Evolutionary conservation across 2,329 filamentous ascomycete species (phyloP).

Genomic region (Exserohilum turcica): DNA sequence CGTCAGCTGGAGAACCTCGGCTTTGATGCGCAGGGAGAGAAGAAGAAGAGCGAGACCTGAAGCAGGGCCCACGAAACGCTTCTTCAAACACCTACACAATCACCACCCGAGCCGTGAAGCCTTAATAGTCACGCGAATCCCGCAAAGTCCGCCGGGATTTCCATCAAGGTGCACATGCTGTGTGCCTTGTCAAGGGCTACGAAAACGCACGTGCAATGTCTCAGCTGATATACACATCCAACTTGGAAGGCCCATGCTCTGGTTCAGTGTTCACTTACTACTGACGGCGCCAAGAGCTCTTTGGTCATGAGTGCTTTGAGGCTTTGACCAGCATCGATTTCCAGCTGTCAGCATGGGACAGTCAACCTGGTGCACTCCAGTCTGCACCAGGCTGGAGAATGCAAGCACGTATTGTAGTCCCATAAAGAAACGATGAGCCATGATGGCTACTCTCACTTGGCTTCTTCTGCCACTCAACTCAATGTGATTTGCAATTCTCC

Average conservation of each 20-base stretch:
- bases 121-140: neutral
- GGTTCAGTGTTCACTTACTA: neutral
- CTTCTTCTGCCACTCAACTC: too few relatives aligned
- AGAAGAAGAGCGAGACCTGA: conserved; percentile 57
- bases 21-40: conserved; percentile 78
- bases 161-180: neutral
- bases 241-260: neutral
- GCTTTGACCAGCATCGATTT: neutral
- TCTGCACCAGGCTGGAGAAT: neutral
- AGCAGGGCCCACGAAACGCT: neutral
- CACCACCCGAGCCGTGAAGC: neutral
- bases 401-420: neutral
- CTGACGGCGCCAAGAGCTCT: neutral
- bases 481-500: neutral
- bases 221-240: neutral
- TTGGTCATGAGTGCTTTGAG: neutral
- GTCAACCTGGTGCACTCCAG: neutral
- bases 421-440: neutral
- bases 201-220: neutral
- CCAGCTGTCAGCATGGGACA: neutral
- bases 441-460: neutral
- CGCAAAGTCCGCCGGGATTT: neutral
- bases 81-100: neutral
- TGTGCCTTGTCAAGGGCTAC: neutral
- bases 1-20: conserved; percentile 84